phyloP scores from a whole-genome alignment of 345 rosid genomes.

The Fremontodendron californicum region DNA sequence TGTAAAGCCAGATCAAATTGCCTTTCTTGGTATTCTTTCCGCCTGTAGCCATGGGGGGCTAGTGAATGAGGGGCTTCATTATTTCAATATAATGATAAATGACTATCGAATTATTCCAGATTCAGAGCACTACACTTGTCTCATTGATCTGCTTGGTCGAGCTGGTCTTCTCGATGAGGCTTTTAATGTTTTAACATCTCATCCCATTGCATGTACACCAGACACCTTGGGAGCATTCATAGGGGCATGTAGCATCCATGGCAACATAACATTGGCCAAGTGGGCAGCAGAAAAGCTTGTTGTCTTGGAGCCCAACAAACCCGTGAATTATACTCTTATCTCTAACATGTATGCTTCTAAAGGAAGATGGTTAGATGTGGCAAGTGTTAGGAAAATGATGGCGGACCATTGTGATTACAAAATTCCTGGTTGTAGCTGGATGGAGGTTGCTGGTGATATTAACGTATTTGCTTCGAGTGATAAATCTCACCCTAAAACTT shows the following conservation, averaged over 20 bases:
- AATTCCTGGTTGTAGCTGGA: constrained; percentile 66
- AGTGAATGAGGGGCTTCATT: constrained; percentile 54
- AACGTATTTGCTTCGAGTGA: constrained; percentile 29
- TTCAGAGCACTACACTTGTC: constrained; percentile 58
- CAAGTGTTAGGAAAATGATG: constrained; percentile 43
- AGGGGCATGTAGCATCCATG: constrained; percentile 59
- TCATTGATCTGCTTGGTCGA: constrained; percentile 66
- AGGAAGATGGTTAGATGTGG: constrained; percentile 59
- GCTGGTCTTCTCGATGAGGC: constrained; percentile 63
- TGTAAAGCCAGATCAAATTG: constrained; percentile 53
- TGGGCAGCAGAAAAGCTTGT: constrained; percentile 59
- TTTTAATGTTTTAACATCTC: constrained; percentile 38
- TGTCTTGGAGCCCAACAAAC: constrained; percentile 42
- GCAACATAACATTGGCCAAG: constrained; percentile 34
- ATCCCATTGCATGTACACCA: constrained; percentile 33
- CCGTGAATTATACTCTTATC: constrained; percentile 53
- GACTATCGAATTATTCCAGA: constrained; percentile 43
- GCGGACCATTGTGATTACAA: constrained; percentile 41
- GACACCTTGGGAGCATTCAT: constrained; percentile 56
- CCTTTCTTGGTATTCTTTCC: constrained; percentile 58
- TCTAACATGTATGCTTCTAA: constrained; percentile 59
- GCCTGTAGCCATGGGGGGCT: constrained; percentile 69
- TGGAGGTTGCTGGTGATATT: constrained; percentile 20
- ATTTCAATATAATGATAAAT: constrained; percentile 48
- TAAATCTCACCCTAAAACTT: constrained; percentile 25